A percentile compares a stretch with the other conserved stretches of the same genome.
Evolutionary conservation across 257 asterid genomes (phyloP).

Genomic region (Solanum piurae): DNA sequence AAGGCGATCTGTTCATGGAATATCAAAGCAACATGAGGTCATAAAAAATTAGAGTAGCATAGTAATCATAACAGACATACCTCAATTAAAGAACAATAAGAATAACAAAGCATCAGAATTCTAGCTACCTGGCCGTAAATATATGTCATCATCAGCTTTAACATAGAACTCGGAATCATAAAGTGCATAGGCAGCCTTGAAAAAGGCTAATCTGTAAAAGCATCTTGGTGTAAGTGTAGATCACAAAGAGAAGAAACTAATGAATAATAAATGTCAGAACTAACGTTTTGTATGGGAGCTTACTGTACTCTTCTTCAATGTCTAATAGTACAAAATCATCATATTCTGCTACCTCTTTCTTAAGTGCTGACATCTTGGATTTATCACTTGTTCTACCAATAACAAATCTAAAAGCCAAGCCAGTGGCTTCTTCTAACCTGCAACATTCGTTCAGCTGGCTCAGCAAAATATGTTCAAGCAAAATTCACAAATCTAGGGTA

Average conservation of each 20-base stretch:
- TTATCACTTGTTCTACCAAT: slow-evolving; percentile 73
- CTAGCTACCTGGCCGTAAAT: slow-evolving; percentile 78
- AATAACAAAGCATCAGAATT: slow-evolving; percentile 3
- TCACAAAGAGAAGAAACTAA: not conserved
- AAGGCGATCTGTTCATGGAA: slow-evolving; percentile 57
- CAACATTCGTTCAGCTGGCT: not conserved
- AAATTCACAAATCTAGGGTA: not conserved
- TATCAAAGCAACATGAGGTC: not conserved
- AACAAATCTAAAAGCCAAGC: slow-evolving; percentile 85
- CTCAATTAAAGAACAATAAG: not conserved
- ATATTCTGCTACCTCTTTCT: slow-evolving; percentile 66
- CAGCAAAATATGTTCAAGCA: not conserved
- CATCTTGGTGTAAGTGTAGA: slow-evolving; percentile 18
- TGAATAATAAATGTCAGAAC: slow-evolving; percentile 21
- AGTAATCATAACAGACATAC: not conserved
- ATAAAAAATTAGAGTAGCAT: not conserved
- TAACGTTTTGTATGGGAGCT: slow-evolving; percentile 99
- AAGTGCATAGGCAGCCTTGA: slow-evolving; percentile 95
- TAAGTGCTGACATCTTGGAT: slow-evolving; percentile 77
- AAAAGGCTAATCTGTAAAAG: slow-evolving; percentile 72
- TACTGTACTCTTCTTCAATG: slow-evolving; percentile 97
- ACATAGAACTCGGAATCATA: slow-evolving; percentile 88
- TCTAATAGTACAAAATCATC: slow-evolving; percentile 89
- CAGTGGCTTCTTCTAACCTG: slow-evolving; percentile 99
- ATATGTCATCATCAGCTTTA: slow-evolving; percentile 98